These are phyloP conservation scores for Candida awuae DNA, from an alignment of 805 yeast genomes.

Conservation along the genomic window DNA sequence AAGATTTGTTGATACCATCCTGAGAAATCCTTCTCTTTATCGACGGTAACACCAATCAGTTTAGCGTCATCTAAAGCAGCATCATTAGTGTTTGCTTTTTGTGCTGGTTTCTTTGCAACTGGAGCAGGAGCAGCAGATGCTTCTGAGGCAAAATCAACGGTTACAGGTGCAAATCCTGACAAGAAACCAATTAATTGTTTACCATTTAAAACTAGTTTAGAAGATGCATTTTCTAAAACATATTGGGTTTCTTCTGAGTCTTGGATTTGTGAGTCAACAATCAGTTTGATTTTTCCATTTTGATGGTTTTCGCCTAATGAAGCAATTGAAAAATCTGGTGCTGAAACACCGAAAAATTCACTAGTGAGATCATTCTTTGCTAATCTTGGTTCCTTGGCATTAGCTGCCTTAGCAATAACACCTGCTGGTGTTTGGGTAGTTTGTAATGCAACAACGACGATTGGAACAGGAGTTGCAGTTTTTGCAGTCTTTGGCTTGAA, in stretches of 20 bases:
- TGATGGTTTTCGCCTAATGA: constrained; percentile 39
- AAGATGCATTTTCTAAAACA: constrained; percentile 43
- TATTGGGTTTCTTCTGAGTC: constrained; percentile 32
- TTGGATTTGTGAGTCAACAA: constrained; percentile 46
- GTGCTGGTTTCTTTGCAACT: constrained; percentile 28
- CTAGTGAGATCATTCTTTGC: constrained; percentile 75
- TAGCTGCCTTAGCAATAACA: constrained; percentile 56
- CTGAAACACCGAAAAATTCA: constrained; percentile 47
- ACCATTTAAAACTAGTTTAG: constrained; percentile 45
- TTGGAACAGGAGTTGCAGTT: constrained; percentile 68
- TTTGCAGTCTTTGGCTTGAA: constrained; percentile 91
- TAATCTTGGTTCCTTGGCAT: constrained; percentile 76
- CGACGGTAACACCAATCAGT: constrained; percentile 91
- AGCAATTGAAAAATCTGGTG: constrained; percentile 59
- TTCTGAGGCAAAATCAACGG: constrained; percentile 47
- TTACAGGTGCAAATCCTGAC: constrained; percentile 41
- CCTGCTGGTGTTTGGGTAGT: constrained; percentile 63
- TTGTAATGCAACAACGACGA: constrained; percentile 69
- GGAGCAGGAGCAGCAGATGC: constrained; percentile 32
- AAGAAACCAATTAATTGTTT: constrained; percentile 39
- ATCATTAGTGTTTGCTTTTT: constrained; percentile 24
- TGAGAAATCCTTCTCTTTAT: constrained; percentile 85
- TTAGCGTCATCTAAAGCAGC: constrained; percentile 78
- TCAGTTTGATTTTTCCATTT: constrained; percentile 47
- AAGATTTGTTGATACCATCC: constrained; percentile 96